Percentiles rank a stretch among this genome's conserved stretches.
Conservation (phyloP, 139 green algal genomes). For the Nannochloris sp. region DNA sequence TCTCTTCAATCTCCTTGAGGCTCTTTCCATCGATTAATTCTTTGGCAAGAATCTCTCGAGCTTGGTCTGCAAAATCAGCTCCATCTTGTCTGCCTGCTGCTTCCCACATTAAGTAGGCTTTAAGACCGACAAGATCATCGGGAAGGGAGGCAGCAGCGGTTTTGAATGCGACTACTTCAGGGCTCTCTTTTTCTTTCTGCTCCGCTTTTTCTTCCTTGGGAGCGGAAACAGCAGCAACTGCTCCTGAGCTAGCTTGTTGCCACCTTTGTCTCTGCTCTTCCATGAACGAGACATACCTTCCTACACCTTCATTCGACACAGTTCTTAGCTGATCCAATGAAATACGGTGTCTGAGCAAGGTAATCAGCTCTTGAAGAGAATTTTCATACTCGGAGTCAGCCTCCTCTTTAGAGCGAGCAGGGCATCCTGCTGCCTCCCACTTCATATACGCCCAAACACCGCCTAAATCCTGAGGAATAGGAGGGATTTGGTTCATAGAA, state of each 20-base stretch:
- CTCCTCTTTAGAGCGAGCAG: conserved; percentile 49
- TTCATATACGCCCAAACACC: conserved; percentile 93
- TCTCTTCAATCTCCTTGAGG: conserved; percentile 31
- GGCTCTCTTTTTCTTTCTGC: background rate
- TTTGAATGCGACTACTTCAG: no score
- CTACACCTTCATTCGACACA: conserved; percentile 28
- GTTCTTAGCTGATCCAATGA: conserved; percentile 64
- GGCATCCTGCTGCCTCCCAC: conserved; percentile 78
- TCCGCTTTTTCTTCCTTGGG: background rate
- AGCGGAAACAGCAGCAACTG: background rate
- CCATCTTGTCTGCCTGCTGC: conserved; percentile 67
- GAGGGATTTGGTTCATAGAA: conserved; percentile 20
- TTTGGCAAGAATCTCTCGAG: conserved; percentile 39
- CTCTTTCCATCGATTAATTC: conserved; percentile 38
- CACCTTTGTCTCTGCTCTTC: background rate
- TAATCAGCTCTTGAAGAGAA: conserved; percentile 58
- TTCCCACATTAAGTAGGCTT: conserved; percentile 85
- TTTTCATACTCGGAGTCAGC: conserved; percentile 51
- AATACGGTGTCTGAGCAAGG: conserved; percentile 37
- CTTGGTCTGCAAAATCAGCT: conserved; percentile 55
- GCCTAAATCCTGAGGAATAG: conserved; percentile 80
- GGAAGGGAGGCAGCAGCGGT: background rate
- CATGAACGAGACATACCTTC: background rate
- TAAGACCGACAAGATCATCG: conserved; percentile 45
- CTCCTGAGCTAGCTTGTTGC: background rate